Conservation (phyloP, 192 early-diverging fungal species). For the Coemansia sp. region DNA sequence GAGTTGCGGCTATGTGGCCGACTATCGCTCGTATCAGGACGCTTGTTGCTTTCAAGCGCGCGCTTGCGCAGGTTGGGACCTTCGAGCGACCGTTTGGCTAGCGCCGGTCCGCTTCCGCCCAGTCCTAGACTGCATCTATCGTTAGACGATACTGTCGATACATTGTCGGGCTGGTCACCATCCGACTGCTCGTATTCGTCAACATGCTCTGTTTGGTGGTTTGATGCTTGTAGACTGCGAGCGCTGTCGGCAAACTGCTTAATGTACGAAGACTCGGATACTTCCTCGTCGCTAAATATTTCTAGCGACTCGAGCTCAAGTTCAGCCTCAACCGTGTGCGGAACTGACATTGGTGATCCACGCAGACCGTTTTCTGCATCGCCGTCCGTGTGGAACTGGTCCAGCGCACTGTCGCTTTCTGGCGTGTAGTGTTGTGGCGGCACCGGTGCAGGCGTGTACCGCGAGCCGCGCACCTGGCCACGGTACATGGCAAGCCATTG, state of each 20-base stretch:
- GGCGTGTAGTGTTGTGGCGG: conserved; percentile 13
- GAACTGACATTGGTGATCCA: background rate
- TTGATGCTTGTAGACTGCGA: background rate
- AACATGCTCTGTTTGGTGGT: background rate
- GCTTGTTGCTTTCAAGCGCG: conserved; percentile 20
- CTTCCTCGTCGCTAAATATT: conserved; percentile 39
- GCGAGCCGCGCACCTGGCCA: conserved; percentile 43
- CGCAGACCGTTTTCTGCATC: background rate
- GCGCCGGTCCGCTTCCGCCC: conserved; percentile 14
- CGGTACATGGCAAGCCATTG: conserved; percentile 54
- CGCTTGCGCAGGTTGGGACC: conserved; percentile 28
- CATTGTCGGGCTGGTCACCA: conserved; percentile 22
- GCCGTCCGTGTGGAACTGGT: conserved; percentile 9
- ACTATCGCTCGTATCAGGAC: conserved; percentile 4
- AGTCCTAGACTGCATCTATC: conserved; percentile 49
- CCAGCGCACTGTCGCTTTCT: conserved; percentile 15
- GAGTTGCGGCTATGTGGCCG: conserved; percentile 20
- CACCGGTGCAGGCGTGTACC: conserved; percentile 29
- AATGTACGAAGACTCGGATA: conserved; percentile 40
- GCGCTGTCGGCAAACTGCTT: conserved; percentile 35
- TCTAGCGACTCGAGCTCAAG: conserved; percentile 27
- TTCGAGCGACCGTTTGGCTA: conserved; percentile 22
- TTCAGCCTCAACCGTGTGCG: conserved; percentile 14
- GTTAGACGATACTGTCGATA: conserved; percentile 35
- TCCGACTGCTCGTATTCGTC: conserved; percentile 13